Evolutionary conservation across 1,139 yeast species (phyloP).

Genomic region (Lodderomyces beijingensis): DNA sequence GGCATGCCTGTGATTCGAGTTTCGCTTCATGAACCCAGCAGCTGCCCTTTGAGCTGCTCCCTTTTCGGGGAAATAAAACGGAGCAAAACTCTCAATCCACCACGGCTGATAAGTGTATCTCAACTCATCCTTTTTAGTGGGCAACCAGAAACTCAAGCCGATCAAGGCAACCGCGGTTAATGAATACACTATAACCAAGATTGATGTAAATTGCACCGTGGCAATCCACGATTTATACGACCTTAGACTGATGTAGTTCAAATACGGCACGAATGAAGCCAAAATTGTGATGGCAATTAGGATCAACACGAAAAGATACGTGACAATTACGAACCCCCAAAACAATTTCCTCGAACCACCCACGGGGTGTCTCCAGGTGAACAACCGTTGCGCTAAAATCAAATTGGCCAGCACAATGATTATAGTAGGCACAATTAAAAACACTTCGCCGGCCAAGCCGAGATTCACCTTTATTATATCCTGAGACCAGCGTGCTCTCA

Average conservation of each 20-base stretch:
- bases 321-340: slow-evolving; percentile 29
- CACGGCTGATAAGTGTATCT: no score
- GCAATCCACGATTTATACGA: slow-evolving; percentile 5
- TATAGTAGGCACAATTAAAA: slow-evolving; percentile 31
- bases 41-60: slow-evolving; percentile 47
- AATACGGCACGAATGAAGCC: slow-evolving; percentile 34
- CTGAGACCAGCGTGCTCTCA: slow-evolving; percentile 29
- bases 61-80: slow-evolving; percentile 49
- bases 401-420: slow-evolving; percentile 33
- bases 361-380: slow-evolving; percentile 48
- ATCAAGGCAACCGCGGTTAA: slow-evolving; percentile 49
- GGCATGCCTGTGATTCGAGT: slow-evolving; percentile 46
- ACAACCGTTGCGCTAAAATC: slow-evolving; percentile 39
- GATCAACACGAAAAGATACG: slow-evolving; percentile 27
- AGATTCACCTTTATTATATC: slow-evolving; percentile 20
- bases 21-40: slow-evolving; percentile 44
- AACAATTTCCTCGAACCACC: slow-evolving; percentile 36
- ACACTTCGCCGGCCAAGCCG: slow-evolving; percentile 32
- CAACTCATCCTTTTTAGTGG: slow-evolving; percentile 50
- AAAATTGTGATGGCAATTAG: slow-evolving; percentile 29
- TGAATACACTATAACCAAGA: slow-evolving; percentile 54
- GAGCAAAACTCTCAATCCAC: slow-evolving; percentile 67
- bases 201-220: slow-evolving; percentile 29
- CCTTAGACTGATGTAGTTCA: slow-evolving; percentile 21
- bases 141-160: slow-evolving; percentile 47